Conservation (phyloP, 1,284 basidiomycete genomes). For the Trichosporon ovoides region DNA sequence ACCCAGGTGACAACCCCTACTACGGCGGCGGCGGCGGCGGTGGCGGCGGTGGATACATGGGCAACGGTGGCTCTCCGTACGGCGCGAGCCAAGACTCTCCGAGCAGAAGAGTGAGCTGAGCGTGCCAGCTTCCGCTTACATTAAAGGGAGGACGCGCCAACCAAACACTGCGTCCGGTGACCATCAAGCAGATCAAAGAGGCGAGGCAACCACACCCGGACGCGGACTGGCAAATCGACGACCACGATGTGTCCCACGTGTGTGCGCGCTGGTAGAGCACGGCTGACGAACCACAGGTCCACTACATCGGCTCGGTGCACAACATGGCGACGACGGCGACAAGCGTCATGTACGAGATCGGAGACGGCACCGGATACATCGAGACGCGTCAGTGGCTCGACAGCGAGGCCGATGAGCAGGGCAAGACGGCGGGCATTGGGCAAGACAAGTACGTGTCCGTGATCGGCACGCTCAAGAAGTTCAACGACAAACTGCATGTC, state of each 20-base stretch:
- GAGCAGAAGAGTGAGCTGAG: slow-evolving; percentile 24
- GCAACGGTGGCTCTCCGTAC: slow-evolving; percentile 36
- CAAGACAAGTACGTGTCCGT: slow-evolving; percentile 77
- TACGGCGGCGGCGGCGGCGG: slow-evolving; percentile 35
- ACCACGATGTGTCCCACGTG: slow-evolving; percentile 60
- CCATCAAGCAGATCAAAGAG: slow-evolving; percentile 69
- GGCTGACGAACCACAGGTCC: slow-evolving; percentile 42
- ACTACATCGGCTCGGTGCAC: slow-evolving; percentile 73
- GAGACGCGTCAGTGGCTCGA: slow-evolving; percentile 89
- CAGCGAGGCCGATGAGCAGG: slow-evolving; percentile 56
- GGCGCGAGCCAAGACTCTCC: slow-evolving; percentile 39
- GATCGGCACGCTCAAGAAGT: slow-evolving; percentile 81
- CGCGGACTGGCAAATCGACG: slow-evolving; percentile 80
- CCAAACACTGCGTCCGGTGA: slow-evolving; percentile 77
- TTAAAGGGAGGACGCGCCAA: slow-evolving; percentile 40
- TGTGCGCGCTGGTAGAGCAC: not conserved
- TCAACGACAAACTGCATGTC: slow-evolving; percentile 75
- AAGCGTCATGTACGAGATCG: slow-evolving; percentile 72
- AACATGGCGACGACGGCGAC: slow-evolving; percentile 68
- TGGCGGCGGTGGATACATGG: slow-evolving; percentile 33
- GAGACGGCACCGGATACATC: slow-evolving; percentile 84
- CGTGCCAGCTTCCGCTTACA: not conserved
- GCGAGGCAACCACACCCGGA: slow-evolving; percentile 80
- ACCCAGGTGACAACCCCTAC: slow-evolving; percentile 43
- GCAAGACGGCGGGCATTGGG: slow-evolving; percentile 51